Percentiles rank a stretch among this genome's conserved stretches.
These are phyloP conservation scores for Candida coquimbonensis DNA, from an alignment of 805 yeast genomes.

Conservation along the genomic window DNA sequence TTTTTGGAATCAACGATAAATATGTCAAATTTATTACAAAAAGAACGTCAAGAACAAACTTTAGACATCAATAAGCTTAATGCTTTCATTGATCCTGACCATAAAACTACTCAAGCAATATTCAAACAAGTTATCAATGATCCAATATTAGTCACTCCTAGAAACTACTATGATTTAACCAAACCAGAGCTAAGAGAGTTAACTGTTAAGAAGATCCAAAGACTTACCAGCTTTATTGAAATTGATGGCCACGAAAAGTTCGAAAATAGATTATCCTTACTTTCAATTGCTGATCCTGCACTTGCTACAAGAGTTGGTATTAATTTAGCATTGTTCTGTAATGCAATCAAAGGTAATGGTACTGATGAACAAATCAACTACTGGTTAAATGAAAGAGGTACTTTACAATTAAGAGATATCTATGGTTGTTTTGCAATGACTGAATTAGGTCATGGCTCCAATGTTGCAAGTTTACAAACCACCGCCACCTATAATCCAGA, in stretches of 20 bases:
- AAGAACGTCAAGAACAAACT: constrained; percentile 38
- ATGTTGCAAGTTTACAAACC: constrained; percentile 91
- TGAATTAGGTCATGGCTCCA: constrained; percentile 88
- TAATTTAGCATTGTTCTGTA: constrained; percentile 78
- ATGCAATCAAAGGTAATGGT: constrained; percentile 82
- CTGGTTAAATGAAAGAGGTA: constrained; percentile 73
- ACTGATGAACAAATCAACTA: constrained; percentile 75
- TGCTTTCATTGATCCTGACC: constrained; percentile 47
- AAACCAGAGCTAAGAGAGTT: constrained; percentile 52
- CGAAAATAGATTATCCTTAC: constrained; percentile 50
- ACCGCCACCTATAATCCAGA: constrained; percentile 70
- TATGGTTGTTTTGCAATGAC: constrained; percentile 91
- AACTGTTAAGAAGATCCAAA: constrained; percentile 54
- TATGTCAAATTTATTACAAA: constrained; percentile 22
- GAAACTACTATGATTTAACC: constrained; percentile 49
- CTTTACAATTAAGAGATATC: constrained; percentile 48
- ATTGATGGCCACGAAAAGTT: constrained; percentile 33
- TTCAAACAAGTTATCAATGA: constrained; percentile 59
- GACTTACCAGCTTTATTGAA: constrained; percentile 56
- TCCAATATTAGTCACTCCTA: constrained; percentile 50
- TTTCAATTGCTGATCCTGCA: constrained; percentile 70
- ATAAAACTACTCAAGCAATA: constrained; percentile 39
- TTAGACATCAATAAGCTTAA: constrained; percentile 43
- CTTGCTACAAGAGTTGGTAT: constrained; percentile 80
- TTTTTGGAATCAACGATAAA: not conserved